A percentile compares a stretch with the other conserved stretches of the same genome.
These are phyloP conservation scores for Moricandia moricandioides DNA, from an alignment of 345 rosid genomes.

Conservation along the genomic window DNA sequence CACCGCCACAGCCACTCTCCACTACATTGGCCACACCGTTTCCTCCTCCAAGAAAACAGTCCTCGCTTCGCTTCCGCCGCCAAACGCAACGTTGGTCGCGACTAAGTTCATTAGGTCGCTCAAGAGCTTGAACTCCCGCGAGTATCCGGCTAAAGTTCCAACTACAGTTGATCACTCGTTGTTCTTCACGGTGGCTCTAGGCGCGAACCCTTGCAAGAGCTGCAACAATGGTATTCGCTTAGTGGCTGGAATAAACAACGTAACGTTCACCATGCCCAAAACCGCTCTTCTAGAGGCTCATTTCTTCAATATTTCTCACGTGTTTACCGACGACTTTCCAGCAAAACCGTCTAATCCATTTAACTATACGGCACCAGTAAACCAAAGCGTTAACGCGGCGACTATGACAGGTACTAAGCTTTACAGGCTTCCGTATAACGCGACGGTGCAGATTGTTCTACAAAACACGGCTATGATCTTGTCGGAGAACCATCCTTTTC, in stretches of 20 bases:
- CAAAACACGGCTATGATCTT: slow-evolving; percentile 78
- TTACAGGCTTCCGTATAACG: slow-evolving; percentile 61
- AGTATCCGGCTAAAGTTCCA: slow-evolving; percentile 60
- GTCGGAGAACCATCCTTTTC: slow-evolving; percentile 78
- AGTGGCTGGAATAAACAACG: slow-evolving; percentile 72
- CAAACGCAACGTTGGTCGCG: slow-evolving; percentile 68
- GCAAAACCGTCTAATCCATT: slow-evolving; percentile 46
- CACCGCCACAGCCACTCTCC: slow-evolving; percentile 47
- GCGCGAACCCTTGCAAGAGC: slow-evolving; percentile 60
- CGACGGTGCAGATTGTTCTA: slow-evolving; percentile 65
- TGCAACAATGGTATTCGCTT: slow-evolving; percentile 58
- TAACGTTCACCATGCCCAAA: slow-evolving; percentile 72
- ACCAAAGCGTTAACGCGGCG: slow-evolving; percentile 45
- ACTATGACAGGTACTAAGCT: slow-evolving; percentile 64
- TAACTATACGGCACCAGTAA: slow-evolving; percentile 56
- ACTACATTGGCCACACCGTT: slow-evolving; percentile 15
- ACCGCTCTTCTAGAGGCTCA: slow-evolving; percentile 70
- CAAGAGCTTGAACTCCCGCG: slow-evolving; percentile 60
- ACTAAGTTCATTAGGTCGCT: slow-evolving; percentile 44
- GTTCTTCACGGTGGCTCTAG: slow-evolving; percentile 66
- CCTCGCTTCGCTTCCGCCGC: slow-evolving; percentile 43
- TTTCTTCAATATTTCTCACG: slow-evolving; percentile 61
- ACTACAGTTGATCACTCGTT: slow-evolving; percentile 58
- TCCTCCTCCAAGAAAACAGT: slow-evolving; percentile 40
- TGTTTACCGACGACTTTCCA: slow-evolving; percentile 81